Evolutionary conservation across 2,329 filamentous ascomycete genomes (phyloP), one percentile per base, ranked within the genome.

Genomic region (Juglanconis juglandina): DNA sequence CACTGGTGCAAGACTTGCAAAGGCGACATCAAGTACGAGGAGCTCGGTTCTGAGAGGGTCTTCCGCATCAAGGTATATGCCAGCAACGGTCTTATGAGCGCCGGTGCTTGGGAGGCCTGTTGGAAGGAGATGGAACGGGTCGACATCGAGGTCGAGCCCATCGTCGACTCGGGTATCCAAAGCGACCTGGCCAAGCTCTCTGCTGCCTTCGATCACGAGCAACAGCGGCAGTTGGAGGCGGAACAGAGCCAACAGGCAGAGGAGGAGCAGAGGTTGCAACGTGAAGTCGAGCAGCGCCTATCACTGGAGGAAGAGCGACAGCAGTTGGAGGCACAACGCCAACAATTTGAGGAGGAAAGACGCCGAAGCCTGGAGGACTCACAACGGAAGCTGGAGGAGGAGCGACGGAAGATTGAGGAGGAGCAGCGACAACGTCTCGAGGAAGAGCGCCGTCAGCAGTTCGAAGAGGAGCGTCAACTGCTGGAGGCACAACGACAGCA

Each of bases 121-220:
- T 99, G 94, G 94, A 90, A 86, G 67, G 94, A 98, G 74, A 99
- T 99, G 95, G 95, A 99, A 76, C 85, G 94, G n/a, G 91, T 98
- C 0, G 95, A 99, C 70, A 91, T 96, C 1, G 94, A 98, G 73
- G 85, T 99, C 56, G 86, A 90, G 68, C 90, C 95, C 3, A 84
- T 88, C 69, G 81, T 92, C 10, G 83, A 86, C 17, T 72, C 83
- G 0, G 74, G 79, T 1, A 70, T 88, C 11, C 81, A 86, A 57
- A 80, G 81, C 17, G 84, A 86, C 65, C 75, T 92, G 24, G 83
- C 87, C 61, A 76, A 76, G n/a, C 73, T 87, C 8, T 78, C 77
- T 42, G 73, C 75, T 5, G 41, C 46, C 1, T 58, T 60, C 33
- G 61, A 63, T 10, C 49, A 54, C 30, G 61, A 63, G 7, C 56